Percentiles rank a stretch among this genome's conserved stretches.
Conservation (phyloP, 305 asterid species). For the Rubia balearica region DNA sequence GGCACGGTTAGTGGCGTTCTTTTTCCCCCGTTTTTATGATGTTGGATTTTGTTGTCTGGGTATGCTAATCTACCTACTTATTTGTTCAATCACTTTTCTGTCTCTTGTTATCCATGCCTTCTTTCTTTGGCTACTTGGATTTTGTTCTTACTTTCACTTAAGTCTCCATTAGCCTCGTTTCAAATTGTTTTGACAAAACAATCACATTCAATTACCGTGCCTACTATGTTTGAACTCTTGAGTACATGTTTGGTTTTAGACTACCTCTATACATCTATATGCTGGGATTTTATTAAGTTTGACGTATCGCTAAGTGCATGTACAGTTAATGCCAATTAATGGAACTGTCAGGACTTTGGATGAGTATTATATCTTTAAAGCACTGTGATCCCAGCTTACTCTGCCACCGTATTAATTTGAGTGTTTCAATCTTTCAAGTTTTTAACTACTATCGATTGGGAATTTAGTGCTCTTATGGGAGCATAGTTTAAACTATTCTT, state of each 20-base stretch:
- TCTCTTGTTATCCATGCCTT: not conserved
- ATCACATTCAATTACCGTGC: not conserved
- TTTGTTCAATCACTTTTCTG: not conserved
- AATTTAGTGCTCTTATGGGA: too few relatives aligned
- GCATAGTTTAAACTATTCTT: too few relatives aligned
- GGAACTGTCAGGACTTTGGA: not conserved
- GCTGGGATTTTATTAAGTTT: not conserved
- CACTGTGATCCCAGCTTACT: not conserved
- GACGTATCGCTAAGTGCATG: too few relatives aligned
- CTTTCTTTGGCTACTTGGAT: not conserved
- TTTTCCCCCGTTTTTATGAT: slow-evolving; percentile 2
- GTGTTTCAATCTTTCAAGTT: not conserved
- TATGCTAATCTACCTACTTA: not conserved
- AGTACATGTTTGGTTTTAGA: not conserved
- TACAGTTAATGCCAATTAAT: not conserved
- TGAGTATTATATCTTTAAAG: not conserved
- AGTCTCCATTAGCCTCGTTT: not conserved
- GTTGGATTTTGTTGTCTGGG: not conserved
- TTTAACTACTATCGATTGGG: not conserved
- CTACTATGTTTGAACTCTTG: not conserved
- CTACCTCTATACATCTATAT: not conserved
- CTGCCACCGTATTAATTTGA: not conserved
- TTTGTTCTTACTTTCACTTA: not conserved
- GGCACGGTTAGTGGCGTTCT: slow-evolving; percentile 62
- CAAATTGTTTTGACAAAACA: not conserved